These are phyloP conservation scores for Rhodotorula sp. DNA, from an alignment of 1,284 basidiomycete species.

Conservation along the genomic window DNA sequence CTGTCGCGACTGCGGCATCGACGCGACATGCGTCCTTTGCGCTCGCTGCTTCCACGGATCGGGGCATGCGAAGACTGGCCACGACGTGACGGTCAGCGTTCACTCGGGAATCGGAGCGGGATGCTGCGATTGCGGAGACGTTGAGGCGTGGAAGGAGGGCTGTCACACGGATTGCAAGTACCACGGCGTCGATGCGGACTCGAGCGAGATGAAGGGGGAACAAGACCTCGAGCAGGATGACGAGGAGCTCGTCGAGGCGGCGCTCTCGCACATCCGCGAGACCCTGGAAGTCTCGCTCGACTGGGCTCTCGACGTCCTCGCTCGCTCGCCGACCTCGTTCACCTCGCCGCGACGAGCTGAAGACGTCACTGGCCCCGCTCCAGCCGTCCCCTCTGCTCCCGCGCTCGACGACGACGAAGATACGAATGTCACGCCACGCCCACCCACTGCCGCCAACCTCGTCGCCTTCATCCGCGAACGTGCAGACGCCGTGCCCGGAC, in stretches of 20 bases:
- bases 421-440: too few species aligned
- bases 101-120: conserved; percentile 67
- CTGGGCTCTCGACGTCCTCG: conserved; percentile 37
- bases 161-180: conserved; percentile 35
- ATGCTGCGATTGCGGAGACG: conserved; percentile 89
- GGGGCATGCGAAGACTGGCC: conserved; percentile 64
- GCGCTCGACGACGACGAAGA: neutral
- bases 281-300: conserved; percentile 25
- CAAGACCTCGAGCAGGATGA: conserved; percentile 27
- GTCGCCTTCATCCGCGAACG: neutral
- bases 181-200: conserved; percentile 13
- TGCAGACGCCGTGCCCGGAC: too few species aligned
- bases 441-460: too few species aligned
- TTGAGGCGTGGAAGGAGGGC: conserved; percentile 67
- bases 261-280: neutral
- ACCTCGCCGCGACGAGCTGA: conserved; percentile 8
- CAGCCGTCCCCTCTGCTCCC: neutral
- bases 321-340: conserved; percentile 19
- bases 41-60: conserved; percentile 81
- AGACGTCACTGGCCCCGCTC: conserved; percentile 18
- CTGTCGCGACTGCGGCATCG: conserved; percentile 76
- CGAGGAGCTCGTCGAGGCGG: conserved; percentile 18
- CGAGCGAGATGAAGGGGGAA: conserved; percentile 8
- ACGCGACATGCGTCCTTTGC: conserved; percentile 85
- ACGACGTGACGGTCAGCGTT: conserved; percentile 88